These are phyloP conservation scores for Fusarium transvaalense DNA, from an alignment of 2,329 filamentous ascomycete species.

Conservation along the genomic window DNA sequence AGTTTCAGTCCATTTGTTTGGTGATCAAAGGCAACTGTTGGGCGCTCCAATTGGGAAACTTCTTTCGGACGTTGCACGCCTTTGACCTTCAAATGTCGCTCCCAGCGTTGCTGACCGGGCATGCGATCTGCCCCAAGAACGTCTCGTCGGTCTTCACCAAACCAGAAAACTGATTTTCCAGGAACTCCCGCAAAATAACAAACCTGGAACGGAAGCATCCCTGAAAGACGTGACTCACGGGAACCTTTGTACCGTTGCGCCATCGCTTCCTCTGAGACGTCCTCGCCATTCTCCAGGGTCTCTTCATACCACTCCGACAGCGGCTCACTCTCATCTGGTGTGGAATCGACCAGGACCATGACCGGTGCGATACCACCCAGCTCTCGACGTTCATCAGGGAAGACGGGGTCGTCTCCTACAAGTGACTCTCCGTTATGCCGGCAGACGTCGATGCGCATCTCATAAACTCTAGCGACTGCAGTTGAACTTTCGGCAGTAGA, in stretches of 20 bases:
- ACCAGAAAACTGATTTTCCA: conserved; percentile 38
- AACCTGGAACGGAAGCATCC: conserved; percentile 46
- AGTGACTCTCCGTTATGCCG: conserved; percentile 44
- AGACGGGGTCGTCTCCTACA: conserved; percentile 44
- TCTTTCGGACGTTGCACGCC: conserved; percentile 8
- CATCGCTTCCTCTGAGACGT: conserved; percentile 36
- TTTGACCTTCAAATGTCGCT: conserved; percentile 33
- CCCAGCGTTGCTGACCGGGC: conserved; percentile 45
- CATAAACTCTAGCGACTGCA: conserved; percentile 32
- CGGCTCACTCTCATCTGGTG: conserved; percentile 19
- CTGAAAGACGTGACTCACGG: conserved; percentile 40
- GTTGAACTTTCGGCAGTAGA: conserved; percentile 32
- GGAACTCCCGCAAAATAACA: conserved; percentile 43
- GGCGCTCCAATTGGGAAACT: conserved; percentile 21
- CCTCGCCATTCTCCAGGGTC: conserved; percentile 22
- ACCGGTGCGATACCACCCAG: conserved; percentile 46
- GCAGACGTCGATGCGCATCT: conserved; percentile 47
- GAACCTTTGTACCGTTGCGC: conserved; percentile 27
- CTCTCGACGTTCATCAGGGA: conserved; percentile 41
- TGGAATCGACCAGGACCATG: conserved; percentile 30
- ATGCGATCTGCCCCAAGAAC: conserved; percentile 47
- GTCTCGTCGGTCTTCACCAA: conserved; percentile 46
- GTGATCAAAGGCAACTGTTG: conserved; percentile 39
- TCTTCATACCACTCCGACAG: conserved; percentile 14
- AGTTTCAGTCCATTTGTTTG: conserved; percentile 17